A percentile compares a stretch with the other conserved stretches of the same genome.
These are phyloP conservation scores for Byssoonygena ceratinophila DNA, from an alignment of 2,329 filamentous ascomycete genomes.

Conservation along the genomic window DNA sequence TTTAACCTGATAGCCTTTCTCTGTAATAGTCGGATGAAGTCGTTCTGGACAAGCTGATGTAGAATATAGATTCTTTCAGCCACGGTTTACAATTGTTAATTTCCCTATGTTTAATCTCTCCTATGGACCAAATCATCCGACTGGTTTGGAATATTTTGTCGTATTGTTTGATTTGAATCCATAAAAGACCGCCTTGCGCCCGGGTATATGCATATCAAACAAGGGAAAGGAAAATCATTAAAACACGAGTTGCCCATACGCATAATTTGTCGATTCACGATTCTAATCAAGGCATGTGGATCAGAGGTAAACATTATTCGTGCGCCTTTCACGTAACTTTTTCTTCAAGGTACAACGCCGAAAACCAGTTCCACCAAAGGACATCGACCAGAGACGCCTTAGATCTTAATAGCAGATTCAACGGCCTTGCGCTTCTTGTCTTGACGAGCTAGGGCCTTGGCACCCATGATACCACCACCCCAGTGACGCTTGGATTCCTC, in stretches of 20 bases:
- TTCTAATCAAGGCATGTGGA: constrained; percentile 2
- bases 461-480: constrained; percentile 99
- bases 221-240: neutral
- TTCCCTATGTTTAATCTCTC: too few relatives aligned
- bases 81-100: neutral
- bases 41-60: neutral
- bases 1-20: neutral
- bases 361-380: neutral
- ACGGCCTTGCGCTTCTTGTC: constrained; percentile 91
- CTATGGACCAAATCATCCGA: constrained; percentile 4
- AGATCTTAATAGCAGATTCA: constrained; percentile 96
- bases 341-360: constrained; percentile 1
- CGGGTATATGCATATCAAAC: constrained; percentile 14
- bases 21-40: neutral
- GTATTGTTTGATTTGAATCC: constrained; percentile 7
- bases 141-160: neutral
- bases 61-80: neutral
- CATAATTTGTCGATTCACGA: constrained; percentile 9
- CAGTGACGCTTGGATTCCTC: constrained; percentile 86
- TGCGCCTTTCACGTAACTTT: constrained; percentile 3
- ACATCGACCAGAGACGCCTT: constrained; percentile 33
- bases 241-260: neutral
- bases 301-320: constrained; percentile 3
- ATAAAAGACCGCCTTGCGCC: constrained; percentile 7
- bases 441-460: constrained; percentile 70